Evolutionary conservation across 768 basidiomycete genomes (phyloP).

Genomic region (Serendipita sp.): DNA sequence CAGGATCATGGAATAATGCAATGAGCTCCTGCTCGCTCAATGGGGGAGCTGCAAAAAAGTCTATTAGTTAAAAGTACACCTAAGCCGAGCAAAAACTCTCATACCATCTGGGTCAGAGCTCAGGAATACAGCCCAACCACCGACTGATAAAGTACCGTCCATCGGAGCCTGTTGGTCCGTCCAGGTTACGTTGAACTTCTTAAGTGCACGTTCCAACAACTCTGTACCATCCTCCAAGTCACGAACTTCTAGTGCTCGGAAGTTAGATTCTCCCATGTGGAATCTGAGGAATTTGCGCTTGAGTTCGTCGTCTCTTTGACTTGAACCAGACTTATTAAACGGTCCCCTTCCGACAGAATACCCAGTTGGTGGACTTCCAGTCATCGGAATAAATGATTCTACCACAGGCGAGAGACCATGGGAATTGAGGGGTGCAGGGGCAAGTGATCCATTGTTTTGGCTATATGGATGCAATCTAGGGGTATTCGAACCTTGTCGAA

Average conservation of each 20-base stretch:
- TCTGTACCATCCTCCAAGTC: constrained; percentile 72
- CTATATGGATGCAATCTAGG: constrained; percentile 25
- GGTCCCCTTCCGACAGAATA: constrained; percentile 48
- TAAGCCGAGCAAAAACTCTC: constrained; percentile 10
- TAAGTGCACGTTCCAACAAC: constrained; percentile 73
- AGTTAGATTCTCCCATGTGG: constrained; percentile 44
- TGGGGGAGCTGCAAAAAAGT: constrained; percentile 38
- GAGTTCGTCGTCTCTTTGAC: constrained; percentile 50
- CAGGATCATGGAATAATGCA: constrained; percentile 64
- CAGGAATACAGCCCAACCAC: constrained; percentile 79
- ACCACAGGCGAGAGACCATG: constrained; percentile 43
- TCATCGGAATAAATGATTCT: constrained; percentile 34
- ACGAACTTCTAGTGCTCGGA: constrained; percentile 60
- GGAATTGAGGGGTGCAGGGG: neutral
- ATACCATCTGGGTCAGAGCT: constrained; percentile 38
- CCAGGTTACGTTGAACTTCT: constrained; percentile 49
- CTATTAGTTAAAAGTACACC: neutral
- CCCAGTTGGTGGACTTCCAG: constrained; percentile 18
- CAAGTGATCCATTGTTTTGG: constrained; percentile 21
- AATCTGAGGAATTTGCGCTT: constrained; percentile 81
- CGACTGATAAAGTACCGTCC: constrained; percentile 62
- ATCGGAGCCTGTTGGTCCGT: constrained; percentile 36
- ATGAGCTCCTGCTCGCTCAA: constrained; percentile 70
- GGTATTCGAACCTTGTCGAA: constrained; percentile 31
- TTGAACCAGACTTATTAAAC: constrained; percentile 28